Conservation (phyloP, 2,329 filamentous ascomycete genomes). For the Cercospora beticola region DNA sequence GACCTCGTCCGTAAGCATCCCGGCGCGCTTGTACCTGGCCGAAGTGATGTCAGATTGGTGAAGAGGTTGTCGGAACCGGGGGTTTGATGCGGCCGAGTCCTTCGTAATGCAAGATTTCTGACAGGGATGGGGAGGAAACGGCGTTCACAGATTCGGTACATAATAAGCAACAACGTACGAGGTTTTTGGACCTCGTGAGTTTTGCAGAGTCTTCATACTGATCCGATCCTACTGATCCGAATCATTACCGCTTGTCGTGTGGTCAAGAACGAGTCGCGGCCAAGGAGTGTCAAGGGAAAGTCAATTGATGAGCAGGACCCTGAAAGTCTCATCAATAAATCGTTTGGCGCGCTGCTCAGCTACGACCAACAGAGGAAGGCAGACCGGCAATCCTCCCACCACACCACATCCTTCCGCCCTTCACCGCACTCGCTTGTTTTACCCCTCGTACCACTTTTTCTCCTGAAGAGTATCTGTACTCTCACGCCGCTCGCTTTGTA, state of each 20-base stretch:
- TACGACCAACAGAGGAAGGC: not conserved
- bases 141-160: not conserved
- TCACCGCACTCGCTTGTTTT: not conserved
- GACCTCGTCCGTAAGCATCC: not conserved
- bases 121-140: not conserved
- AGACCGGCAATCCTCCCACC: not conserved
- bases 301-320: not conserved
- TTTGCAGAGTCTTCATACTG: not conserved
- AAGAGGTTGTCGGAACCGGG: not conserved
- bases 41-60: not conserved
- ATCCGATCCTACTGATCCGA: not conserved
- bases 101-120: not conserved
- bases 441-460: not conserved
- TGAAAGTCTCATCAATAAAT: slow-evolving; percentile 4
- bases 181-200: not conserved
- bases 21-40: not conserved
- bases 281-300: not conserved
- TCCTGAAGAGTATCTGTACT: not conserved
- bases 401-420: not conserved
- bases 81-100: not conserved
- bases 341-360: not conserved
- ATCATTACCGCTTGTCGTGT: not conserved
- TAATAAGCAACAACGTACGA: not conserved
- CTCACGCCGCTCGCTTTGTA: not conserved
- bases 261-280: not conserved